Base-by-base conservation (phyloP, 192 early-diverging fungal genomes). In the Haplosporangium gracile region DNA sequence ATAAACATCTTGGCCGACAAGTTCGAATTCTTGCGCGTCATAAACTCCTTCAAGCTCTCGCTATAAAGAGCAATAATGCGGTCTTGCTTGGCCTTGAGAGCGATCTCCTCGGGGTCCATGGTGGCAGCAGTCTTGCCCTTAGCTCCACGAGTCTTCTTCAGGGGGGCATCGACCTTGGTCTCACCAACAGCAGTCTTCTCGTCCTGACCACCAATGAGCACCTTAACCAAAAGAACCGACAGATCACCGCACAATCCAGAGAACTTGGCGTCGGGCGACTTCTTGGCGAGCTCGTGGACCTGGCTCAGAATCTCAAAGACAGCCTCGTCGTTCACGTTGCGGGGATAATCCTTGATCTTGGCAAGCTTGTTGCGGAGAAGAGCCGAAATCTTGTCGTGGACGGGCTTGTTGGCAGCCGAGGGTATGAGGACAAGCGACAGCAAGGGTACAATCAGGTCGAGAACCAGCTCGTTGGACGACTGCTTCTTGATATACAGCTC, bases 221-320 rank as follows among this genome's bases (percentile, higher is more conserved):
- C 90, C 72, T 92, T 90, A 10, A 92, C 89, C 42, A 95, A 82
- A 18, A 92, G 89, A 51, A 95, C 82, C 2, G 93, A 92, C 32
- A 95, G 77, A 18, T 88, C 81, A 74, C 90, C 91, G 51, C 92
- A 89, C 71, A 95, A 81, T 22, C 85, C 88, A 47, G 92, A 89
- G 42, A 89, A 81, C 72, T 89, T 85, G 49, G 90, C 92, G 60
- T 88, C 88, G 4, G 93, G 75, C 20, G 95, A 91, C 36, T 92
- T 91, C n/a, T 90, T 89, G n/a, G 95, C 95, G 45, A 94, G 91
- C 80, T 95, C 93, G 74, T 97, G 96, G 6, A 96, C 89, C 22
- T 92, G 84, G 18, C 83, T 88, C 29, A 97, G 82, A 36, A 97
- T 89, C 55, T 89, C 89, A 57, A 92, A 82, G 2, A 91, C 94